Evolutionary conservation across 495 filamentous ascomycete species (phyloP).

Genomic region (Pyrenula aspistea): DNA sequence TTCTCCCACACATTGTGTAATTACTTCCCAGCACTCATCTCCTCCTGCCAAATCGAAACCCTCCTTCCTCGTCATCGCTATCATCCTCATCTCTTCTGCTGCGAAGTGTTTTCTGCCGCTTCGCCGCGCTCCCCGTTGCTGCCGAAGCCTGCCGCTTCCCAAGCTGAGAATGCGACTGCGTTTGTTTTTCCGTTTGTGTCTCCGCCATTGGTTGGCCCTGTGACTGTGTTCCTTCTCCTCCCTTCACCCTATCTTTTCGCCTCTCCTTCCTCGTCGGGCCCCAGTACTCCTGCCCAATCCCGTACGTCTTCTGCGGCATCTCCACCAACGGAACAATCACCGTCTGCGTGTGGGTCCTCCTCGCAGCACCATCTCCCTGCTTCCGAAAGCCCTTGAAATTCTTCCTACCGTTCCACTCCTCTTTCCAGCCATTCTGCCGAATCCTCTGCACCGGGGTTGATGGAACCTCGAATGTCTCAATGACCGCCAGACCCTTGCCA

Average conservation of each 20-base stretch:
- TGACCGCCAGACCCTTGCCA: conserved; percentile 61
- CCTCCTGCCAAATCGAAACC: conserved; percentile 47
- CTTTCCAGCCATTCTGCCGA: conserved; percentile 52
- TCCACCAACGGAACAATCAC: conserved; percentile 75
- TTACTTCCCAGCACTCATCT: conserved; percentile 10
- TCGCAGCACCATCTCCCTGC: conserved; percentile 33
- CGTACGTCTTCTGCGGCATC: conserved; percentile 64
- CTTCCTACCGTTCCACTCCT: conserved; percentile 86
- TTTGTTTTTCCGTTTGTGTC: conserved; percentile 14
- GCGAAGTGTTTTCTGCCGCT: conserved; percentile 26
- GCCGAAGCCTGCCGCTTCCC: conserved; percentile 3
- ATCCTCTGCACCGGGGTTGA: conserved; percentile 7
- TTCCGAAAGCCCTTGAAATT: conserved; percentile 90
- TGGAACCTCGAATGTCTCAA: conserved; percentile 67
- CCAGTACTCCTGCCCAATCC: conserved; percentile 80
- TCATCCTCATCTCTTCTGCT: conserved; percentile 10
- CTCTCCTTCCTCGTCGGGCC: conserved; percentile 7
- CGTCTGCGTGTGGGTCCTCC: conserved; percentile 34
- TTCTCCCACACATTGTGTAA: too few relatives aligned
- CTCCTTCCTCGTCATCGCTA: conserved; percentile 41
- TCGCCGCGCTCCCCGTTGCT: conserved; percentile 10
- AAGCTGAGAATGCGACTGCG: conserved; percentile 4
- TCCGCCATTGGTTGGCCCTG: conserved; percentile 15
- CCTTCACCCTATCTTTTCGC: conserved; percentile 19
- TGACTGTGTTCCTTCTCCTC: conserved; percentile 10